phyloP scores from a whole-genome alignment of 2,329 filamentous ascomycete genomes.

The Fusarium coicis region DNA sequence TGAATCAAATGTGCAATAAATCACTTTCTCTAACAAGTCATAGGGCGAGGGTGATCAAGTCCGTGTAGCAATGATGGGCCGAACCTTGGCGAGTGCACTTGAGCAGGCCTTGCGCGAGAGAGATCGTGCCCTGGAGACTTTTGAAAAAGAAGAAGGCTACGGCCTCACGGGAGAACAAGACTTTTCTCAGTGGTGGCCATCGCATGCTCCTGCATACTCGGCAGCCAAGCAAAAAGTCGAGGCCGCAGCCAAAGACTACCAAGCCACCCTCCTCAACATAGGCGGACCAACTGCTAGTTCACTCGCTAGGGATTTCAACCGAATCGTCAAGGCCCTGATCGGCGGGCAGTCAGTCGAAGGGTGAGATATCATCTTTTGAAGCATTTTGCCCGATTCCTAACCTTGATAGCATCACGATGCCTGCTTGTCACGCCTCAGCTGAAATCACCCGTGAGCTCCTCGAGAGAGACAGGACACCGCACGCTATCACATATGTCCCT shows the following conservation, averaged over 20 bases:
- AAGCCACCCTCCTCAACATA: neutral
- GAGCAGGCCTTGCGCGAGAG: conserved; percentile 24
- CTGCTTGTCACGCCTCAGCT: conserved; percentile 32
- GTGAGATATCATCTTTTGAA: neutral
- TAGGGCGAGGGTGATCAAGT: conserved; percentile 13
- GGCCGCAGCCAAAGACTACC: conserved; percentile 14
- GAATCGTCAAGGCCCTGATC: conserved; percentile 21
- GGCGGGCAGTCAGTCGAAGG: conserved; percentile 17
- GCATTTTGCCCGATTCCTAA: neutral
- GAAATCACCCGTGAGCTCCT: conserved; percentile 24
- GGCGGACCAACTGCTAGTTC: conserved; percentile 17
- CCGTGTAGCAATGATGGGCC: neutral
- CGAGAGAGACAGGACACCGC: conserved; percentile 19
- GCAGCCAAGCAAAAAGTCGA: conserved; percentile 25
- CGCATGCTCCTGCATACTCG: conserved; percentile 19
- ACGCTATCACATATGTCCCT: conserved; percentile 31
- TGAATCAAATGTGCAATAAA: fast-evolving
- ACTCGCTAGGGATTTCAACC: conserved; percentile 14
- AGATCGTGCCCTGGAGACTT: conserved; percentile 12
- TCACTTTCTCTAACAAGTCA: neutral
- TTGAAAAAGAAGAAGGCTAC: conserved; percentile 23
- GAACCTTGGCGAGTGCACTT: conserved; percentile 7
- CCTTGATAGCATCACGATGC: conserved; percentile 26
- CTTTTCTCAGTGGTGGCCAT: conserved; percentile 32
- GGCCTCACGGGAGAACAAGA: conserved; percentile 21